These are phyloP conservation scores for Plantago ovata DNA, from an alignment of 257 asterid genomes.

Conservation along the genomic window DNA sequence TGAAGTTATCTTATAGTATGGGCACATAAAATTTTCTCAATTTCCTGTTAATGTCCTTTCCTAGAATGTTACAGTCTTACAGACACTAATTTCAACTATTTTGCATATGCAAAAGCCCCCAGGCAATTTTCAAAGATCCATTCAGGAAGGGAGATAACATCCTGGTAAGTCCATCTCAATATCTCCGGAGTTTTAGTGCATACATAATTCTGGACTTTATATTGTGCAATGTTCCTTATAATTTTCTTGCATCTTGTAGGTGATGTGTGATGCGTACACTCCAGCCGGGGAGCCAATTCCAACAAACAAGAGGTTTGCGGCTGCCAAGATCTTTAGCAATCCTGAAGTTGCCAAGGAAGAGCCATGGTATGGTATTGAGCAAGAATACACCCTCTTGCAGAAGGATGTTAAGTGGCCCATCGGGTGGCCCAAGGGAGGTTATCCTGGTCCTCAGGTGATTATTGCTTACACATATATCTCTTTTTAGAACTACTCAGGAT, in stretches of 20 bases:
- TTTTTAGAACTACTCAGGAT: no score
- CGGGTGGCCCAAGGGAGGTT: conserved; percentile 94
- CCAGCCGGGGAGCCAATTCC: conserved; percentile 94
- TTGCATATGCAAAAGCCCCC: conserved; percentile 59
- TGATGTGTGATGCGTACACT: conserved; percentile 88
- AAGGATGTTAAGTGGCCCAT: conserved; percentile 81
- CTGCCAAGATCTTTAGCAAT: conserved; percentile 72
- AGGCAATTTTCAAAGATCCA: conserved; percentile 88
- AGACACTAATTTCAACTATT: conserved; percentile 10
- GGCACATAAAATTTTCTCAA: neutral
- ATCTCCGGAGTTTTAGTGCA: neutral
- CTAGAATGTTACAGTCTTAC: neutral
- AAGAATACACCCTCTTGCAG: conserved; percentile 86
- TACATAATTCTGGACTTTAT: no score
- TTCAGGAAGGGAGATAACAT: conserved; percentile 84
- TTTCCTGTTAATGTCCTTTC: neutral
- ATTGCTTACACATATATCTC: no score
- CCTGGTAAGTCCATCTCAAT: conserved; percentile 39
- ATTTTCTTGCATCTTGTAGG: conserved; percentile 32
- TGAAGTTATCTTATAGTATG: conserved; percentile 91
- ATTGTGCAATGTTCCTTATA: neutral
- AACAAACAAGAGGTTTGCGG: conserved; percentile 67
- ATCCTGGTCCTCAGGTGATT: conserved; percentile 88
- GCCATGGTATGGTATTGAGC: conserved; percentile 97
- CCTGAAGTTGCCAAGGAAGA: conserved; percentile 68